Evolutionary conservation across 2,329 filamentous ascomycete species (phyloP).

Genomic region (Ampelomyces quisqualis): DNA sequence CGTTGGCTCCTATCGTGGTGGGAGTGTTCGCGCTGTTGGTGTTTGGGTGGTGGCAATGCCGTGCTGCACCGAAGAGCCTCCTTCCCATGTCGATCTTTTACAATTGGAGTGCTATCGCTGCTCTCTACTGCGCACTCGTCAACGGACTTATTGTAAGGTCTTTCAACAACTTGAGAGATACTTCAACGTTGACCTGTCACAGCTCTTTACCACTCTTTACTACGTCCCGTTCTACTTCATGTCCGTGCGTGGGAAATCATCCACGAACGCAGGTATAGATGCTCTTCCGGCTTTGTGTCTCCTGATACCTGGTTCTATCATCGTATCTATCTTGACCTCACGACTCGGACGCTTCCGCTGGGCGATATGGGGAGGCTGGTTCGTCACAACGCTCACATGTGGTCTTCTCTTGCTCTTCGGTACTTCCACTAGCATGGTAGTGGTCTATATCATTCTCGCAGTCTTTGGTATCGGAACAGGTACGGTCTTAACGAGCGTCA

Average conservation of each 20-base stretch:
- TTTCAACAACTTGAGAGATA: neutral
- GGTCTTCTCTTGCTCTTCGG: slow-evolving; percentile 45
- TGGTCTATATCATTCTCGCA: slow-evolving; percentile 44
- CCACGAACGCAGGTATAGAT: slow-evolving; percentile 43
- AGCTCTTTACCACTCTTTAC: slow-evolving; percentile 49
- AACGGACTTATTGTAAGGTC: slow-evolving; percentile 49
- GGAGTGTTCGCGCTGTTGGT: slow-evolving; percentile 36
- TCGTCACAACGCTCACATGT: slow-evolving; percentile 38
- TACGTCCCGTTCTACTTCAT: slow-evolving; percentile 48
- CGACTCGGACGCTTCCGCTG: slow-evolving; percentile 40
- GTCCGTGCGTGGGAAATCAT: slow-evolving; percentile 37
- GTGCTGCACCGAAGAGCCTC: slow-evolving; percentile 39
- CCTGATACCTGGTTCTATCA: slow-evolving; percentile 32
- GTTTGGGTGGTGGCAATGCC: slow-evolving; percentile 42
- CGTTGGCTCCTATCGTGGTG: slow-evolving; percentile 43
- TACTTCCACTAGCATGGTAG: slow-evolving; percentile 32
- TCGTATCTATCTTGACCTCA: slow-evolving; percentile 28
- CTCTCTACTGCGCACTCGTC: slow-evolving; percentile 46
- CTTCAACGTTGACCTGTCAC: neutral
- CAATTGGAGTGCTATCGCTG: slow-evolving; percentile 37
- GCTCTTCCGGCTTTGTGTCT: slow-evolving; percentile 41
- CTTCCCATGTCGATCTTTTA: slow-evolving; percentile 44
- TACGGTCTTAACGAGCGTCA: slow-evolving; percentile 45
- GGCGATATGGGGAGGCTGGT: slow-evolving; percentile 49
- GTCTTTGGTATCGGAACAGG: slow-evolving; percentile 48